phyloP scores from a whole-genome alignment of 108 stramenopile genomes.

The Schizochytrium sp. region DNA sequence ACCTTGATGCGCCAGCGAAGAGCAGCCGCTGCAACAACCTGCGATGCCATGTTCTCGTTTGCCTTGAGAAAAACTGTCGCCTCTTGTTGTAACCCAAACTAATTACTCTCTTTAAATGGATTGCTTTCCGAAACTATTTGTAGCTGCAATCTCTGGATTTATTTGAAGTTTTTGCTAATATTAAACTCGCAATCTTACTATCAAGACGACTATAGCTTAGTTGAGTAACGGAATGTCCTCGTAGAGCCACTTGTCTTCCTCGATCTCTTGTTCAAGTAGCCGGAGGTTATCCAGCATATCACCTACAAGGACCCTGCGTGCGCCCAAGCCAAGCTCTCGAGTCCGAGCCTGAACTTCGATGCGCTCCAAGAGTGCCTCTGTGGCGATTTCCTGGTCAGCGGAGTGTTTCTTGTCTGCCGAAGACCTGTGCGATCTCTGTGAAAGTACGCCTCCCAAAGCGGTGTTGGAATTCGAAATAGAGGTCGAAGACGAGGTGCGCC shows the following conservation, averaged over 20 bases:
- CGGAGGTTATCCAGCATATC: conserved; percentile 14
- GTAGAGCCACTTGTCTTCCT: conserved; percentile 27
- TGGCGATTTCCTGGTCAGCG: conserved; percentile 5
- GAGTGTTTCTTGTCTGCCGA: too few species aligned
- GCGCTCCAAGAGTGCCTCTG: not conserved
- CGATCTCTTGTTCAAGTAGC: not conserved
- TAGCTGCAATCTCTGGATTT: not conserved
- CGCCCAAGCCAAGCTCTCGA: not conserved
- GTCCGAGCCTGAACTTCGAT: conserved; percentile 19
- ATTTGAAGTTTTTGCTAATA: not conserved
- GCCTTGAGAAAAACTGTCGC: too few species aligned
- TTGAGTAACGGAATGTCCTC: conserved; percentile 5
- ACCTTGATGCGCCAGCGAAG: conserved; percentile 49
- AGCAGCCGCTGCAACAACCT: not conserved
- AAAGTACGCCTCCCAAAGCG: too few species aligned
- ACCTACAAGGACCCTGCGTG: conserved; percentile 3
- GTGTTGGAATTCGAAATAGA: too few species aligned
- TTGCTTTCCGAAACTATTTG: not conserved
- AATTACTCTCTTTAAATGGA: too few species aligned
- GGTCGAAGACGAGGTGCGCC: too few species aligned
- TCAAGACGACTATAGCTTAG: not conserved
- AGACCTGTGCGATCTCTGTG: too few species aligned
- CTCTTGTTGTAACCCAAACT: too few species aligned
- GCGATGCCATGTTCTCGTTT: not conserved
- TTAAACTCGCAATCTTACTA: not conserved